Evolutionary conservation across 768 basidiomycete species (phyloP).

Genomic region (Gymnopilus dilepis): DNA sequence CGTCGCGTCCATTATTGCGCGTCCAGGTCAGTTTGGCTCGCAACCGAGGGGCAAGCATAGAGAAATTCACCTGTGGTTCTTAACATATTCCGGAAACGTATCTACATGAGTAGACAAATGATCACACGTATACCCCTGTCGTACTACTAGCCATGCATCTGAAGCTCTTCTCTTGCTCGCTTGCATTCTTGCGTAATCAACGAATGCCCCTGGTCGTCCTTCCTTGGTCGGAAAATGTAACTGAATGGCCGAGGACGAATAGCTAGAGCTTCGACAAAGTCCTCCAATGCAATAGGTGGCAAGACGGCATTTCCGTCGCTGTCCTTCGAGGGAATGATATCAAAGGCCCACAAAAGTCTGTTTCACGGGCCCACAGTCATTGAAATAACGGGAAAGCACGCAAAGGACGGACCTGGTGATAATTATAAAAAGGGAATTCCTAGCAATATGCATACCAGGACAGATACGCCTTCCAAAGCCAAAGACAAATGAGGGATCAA

Average conservation of each 20-base stretch:
- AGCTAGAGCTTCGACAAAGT: slow-evolving; percentile 21
- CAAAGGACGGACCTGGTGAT: slow-evolving; percentile 22
- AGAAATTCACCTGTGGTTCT: too few species aligned
- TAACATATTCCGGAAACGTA: too few species aligned
- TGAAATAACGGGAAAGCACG: neutral
- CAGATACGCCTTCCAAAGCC: slow-evolving; percentile 36
- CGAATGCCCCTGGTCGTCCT: neutral
- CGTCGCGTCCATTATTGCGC: too few species aligned
- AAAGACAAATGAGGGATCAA: slow-evolving; percentile 28
- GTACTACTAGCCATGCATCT: neutral
- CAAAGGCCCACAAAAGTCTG: slow-evolving; percentile 30
- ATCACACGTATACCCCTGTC: too few species aligned
- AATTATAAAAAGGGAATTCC: slow-evolving; percentile 29
- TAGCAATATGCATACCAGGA: slow-evolving; percentile 33
- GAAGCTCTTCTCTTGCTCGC: slow-evolving; percentile 9
- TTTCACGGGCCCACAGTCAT: neutral
- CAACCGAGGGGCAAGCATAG: too few species aligned
- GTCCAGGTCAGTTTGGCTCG: too few species aligned
- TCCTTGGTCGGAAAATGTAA: slow-evolving; percentile 18
- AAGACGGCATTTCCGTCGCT: slow-evolving; percentile 14
- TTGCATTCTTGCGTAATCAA: slow-evolving; percentile 19
- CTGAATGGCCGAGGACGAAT: slow-evolving; percentile 22
- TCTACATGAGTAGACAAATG: too few species aligned
- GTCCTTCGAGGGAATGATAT: slow-evolving; percentile 24
- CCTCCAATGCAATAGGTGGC: slow-evolving; percentile 18